phyloP scores from a whole-genome alignment of 495 filamentous ascomycete species.

The Tuber indicum region DNA sequence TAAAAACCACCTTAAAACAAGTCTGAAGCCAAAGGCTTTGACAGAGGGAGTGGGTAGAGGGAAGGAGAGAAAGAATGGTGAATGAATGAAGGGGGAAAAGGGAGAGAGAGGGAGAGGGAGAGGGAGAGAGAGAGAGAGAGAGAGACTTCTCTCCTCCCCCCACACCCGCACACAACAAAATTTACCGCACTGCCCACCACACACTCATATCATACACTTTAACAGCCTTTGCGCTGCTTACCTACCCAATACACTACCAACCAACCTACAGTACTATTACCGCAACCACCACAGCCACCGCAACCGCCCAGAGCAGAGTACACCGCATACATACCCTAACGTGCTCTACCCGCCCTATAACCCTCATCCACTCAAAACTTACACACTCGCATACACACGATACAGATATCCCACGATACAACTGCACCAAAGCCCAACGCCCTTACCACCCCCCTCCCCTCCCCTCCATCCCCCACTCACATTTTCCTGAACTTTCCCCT shows the following conservation, averaged over 20 bases:
- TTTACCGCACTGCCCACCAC: slow-evolving; percentile 1
- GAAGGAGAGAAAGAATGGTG: slow-evolving; percentile 13
- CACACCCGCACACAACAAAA: slow-evolving; percentile 7
- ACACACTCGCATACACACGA: slow-evolving; percentile 13
- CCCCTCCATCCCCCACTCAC: background rate
- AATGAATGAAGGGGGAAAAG: slow-evolving; percentile 13
- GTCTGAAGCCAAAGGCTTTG: background rate
- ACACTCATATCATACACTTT: slow-evolving; percentile 4
- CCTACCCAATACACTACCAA: slow-evolving; percentile 6
- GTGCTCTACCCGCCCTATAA: background rate
- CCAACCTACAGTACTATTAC: background rate
- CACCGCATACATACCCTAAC: background rate
- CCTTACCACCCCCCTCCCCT: slow-evolving; percentile 45
- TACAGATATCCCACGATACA: slow-evolving; percentile 23
- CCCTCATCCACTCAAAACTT: background rate
- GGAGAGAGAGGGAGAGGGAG: background rate
- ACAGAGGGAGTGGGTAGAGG: slow-evolving; percentile 1
- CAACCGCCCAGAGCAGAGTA: background rate
- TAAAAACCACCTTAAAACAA: slow-evolving; percentile 15
- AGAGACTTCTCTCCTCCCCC: slow-evolving; percentile 4
- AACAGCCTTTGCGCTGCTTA: slow-evolving; percentile 17
- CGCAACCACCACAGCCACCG: background rate
- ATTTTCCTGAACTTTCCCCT: slow-evolving; percentile 16
- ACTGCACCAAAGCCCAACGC: slow-evolving; percentile 26
- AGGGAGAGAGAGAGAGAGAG: background rate